phyloP scores from a whole-genome alignment of 257 asterid genomes.

The Nicotiana tabacum region DNA sequence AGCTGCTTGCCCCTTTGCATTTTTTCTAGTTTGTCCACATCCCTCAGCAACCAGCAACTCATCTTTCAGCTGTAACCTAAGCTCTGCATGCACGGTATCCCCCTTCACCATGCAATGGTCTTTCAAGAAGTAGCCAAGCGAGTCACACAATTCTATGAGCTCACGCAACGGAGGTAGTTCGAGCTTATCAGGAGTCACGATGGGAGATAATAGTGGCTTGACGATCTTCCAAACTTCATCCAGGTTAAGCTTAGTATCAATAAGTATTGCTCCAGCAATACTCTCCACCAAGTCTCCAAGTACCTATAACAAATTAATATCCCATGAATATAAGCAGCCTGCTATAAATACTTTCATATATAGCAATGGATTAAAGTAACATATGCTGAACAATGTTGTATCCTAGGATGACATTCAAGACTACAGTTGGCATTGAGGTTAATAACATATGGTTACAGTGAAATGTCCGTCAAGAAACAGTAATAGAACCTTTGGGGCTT shows the following conservation, averaged over 20 bases:
- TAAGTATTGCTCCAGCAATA: conserved; percentile 82
- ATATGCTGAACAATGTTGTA: background rate
- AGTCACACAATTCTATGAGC: conserved; percentile 70
- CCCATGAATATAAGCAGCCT: background rate
- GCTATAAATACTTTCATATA: background rate
- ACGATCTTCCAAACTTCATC: conserved; percentile 76
- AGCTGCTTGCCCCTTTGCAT: conserved; percentile 85
- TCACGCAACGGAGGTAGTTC: conserved; percentile 84
- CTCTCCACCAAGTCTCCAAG: conserved; percentile 98
- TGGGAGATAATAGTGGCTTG: conserved; percentile 72
- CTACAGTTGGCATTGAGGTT: conserved; percentile 1
- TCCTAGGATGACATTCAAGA: background rate
- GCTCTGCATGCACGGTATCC: conserved; percentile 45
- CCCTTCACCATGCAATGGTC: conserved; percentile 35
- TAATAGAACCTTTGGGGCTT: conserved; percentile 69
- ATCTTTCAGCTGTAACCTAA: conserved; percentile 61
- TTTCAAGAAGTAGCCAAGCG: conserved; percentile 71
- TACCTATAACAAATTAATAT: conserved; percentile 34
- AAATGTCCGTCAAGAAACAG: background rate
- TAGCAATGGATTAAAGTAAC: background rate
- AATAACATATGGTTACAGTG: background rate
- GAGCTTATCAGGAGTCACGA: conserved; percentile 88
- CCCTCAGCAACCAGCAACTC: conserved; percentile 57
- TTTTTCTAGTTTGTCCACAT: conserved; percentile 51
- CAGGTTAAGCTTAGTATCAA: conserved; percentile 67